phyloP scores from a whole-genome alignment of 176 grass and related monocot species.

The Avena insularis region DNA sequence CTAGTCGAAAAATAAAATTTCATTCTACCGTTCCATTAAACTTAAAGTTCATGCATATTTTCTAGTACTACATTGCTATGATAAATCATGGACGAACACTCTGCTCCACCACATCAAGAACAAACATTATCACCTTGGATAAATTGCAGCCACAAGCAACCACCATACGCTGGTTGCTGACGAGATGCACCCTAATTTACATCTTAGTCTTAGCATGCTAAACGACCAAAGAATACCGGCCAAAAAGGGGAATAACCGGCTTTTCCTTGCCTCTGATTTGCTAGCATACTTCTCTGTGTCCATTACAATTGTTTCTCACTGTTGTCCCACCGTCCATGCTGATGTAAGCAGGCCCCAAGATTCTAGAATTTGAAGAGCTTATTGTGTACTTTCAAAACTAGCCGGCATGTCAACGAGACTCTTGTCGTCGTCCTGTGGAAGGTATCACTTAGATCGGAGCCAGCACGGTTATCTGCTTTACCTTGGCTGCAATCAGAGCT shows the following conservation, averaged over 20 bases:
- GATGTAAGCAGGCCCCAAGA: not conserved
- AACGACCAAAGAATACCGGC: not conserved
- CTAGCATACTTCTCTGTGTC: not conserved
- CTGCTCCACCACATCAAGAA: conserved; percentile 8
- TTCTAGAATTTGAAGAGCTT: conserved; percentile 83
- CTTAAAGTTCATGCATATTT: no score
- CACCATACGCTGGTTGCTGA: not conserved
- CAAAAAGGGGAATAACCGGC: not conserved
- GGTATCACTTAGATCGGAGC: conserved; percentile 46
- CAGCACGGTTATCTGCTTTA: conserved; percentile 22
- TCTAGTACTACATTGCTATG: not conserved
- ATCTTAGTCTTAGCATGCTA: not conserved
- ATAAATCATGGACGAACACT: not conserved
- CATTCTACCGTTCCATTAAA: no score
- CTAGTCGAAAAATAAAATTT: no score
- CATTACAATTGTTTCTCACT: not conserved
- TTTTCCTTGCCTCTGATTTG: not conserved
- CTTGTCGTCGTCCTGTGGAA: conserved; percentile 57
- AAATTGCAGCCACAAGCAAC: not conserved
- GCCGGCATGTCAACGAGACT: conserved; percentile 83
- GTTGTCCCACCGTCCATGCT: not conserved
- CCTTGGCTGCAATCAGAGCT: conserved; percentile 1
- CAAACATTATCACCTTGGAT: not conserved
- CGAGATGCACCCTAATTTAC: not conserved
- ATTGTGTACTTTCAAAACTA: conserved; percentile 86